Percentiles rank a stretch among this genome's conserved stretches.
phyloP scores from a whole-genome alignment of 257 asterid species.

The Solanum dulcamara region DNA sequence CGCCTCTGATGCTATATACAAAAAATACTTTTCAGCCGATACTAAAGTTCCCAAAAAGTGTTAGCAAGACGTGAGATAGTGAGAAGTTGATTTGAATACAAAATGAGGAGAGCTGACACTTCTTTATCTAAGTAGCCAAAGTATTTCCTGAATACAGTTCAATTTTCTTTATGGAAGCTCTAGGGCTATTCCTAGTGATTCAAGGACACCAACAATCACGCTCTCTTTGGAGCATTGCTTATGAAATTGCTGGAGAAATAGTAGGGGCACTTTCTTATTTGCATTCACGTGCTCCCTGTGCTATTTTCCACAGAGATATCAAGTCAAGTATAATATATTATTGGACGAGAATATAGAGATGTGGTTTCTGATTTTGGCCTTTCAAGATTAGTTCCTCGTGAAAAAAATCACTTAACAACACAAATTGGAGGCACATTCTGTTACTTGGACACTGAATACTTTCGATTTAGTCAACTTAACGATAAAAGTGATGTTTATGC shows the following conservation, averaged over 20 bases:
- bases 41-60: not conserved
- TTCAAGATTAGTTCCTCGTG: not conserved
- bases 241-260: not conserved
- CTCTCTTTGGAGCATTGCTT: not conserved
- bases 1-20: not conserved
- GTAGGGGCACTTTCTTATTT: not conserved
- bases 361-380: not conserved
- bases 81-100: not conserved
- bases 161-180: not conserved
- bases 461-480: constrained; percentile 18
- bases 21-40: not conserved
- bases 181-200: not conserved
- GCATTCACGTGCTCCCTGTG: not conserved
- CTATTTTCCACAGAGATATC: not conserved
- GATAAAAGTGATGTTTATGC: constrained; percentile 27
- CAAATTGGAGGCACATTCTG: constrained; percentile 24
- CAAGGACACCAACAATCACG: not conserved
- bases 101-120: not conserved
- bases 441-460: constrained; percentile 18
- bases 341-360: not conserved
- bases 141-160: not conserved
- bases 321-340: not conserved
- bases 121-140: not conserved
- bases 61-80: not conserved
- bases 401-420: constrained; percentile 2